Evolutionary conservation across 352 stramenopile genomes (phyloP), one percentile per base, ranked within the genome.

Genomic region (Phytopythium montanum): DNA sequence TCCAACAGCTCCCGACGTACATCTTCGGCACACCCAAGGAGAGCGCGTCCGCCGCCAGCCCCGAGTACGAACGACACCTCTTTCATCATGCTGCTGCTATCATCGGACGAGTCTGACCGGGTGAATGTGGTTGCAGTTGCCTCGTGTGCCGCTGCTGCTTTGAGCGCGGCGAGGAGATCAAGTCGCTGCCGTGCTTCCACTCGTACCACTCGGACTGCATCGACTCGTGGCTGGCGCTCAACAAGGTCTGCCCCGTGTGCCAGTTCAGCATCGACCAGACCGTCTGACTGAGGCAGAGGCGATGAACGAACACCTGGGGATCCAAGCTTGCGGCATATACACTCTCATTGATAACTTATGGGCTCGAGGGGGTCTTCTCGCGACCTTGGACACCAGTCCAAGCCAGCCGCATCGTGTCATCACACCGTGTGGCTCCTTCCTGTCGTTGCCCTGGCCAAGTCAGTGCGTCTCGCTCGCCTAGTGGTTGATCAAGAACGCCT

Each of bases 121-220:
- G 21, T 33, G 28, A 16, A 41, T 7, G 52, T 26, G 26, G 29
- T 56, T 69, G 29, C 58, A 97, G 83, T 41, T 98, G 94, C 61
- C 71, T 96, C n/a, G 95, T 98, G 29, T 98, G 94, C 67, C 82
- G 96, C 31, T 90, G 90, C 54, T 72, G 91, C 34, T 98, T 97
- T 56, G 69, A 84, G 61, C 67, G 85, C 13, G 91, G 91, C 38
- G 94, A 98, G 52, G 80, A 96, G 67, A 90, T 98, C 70, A 95
- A 97, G 66, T 96, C 88, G 33, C 69, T 98, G 50, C 92, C 92
- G 29, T 98, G 94, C 66, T 96, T 97, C 61, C 94, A 98, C 64
- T 95, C 84, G 33, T 97, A 98, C 62, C 94, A 98, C 69, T 93
- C 81, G 61, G 84, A 95, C 36, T 98, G 94, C 67, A 88, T 98